Conservation (phyloP, 768 basidiomycete species). For the Lactarius indigo region DNA sequence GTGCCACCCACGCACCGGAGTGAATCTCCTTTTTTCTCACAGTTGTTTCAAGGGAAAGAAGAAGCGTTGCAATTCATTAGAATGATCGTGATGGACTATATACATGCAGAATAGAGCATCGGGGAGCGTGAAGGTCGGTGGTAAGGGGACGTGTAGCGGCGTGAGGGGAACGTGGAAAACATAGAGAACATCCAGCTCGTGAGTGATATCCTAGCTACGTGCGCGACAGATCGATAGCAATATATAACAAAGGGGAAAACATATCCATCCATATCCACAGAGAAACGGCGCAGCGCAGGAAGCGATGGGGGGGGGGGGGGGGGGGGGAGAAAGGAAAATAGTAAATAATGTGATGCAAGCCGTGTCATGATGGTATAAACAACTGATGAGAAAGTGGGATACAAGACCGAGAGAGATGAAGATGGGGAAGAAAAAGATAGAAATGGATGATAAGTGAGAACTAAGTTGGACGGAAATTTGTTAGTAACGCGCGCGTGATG, state of each 20-base stretch:
- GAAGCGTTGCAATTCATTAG: not conserved
- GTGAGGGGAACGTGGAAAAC: slow-evolving; percentile 5
- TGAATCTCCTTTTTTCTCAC: too few species aligned
- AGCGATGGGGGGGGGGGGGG: not conserved
- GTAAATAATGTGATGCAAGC: slow-evolving; percentile 10
- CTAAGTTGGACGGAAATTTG: not conserved
- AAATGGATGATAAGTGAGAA: not conserved
- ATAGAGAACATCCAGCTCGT: slow-evolving; percentile 8
- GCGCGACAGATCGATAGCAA: slow-evolving; percentile 8
- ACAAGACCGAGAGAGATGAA: not conserved
- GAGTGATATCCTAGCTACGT: slow-evolving; percentile 4
- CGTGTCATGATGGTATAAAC: slow-evolving; percentile 13
- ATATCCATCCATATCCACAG: not conserved
- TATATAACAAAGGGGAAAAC: slow-evolving; percentile 9
- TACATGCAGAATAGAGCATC: not conserved
- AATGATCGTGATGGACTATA: not conserved
- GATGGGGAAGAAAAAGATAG: not conserved
- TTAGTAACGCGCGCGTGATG: slow-evolving; percentile 40
- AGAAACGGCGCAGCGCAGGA: not conserved
- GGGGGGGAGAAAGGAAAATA: not conserved
- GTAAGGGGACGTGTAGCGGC: slow-evolving; percentile 1
- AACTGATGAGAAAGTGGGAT: slow-evolving; percentile 12
- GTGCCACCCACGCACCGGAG: too few species aligned
- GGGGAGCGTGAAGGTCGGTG: not conserved
- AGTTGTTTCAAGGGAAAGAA: not conserved